Percentiles rank a stretch among this genome's conserved stretches.
These are phyloP conservation scores for Phytopythium aichiense DNA, from an alignment of 352 stramenopile genomes.

Conservation along the genomic window DNA sequence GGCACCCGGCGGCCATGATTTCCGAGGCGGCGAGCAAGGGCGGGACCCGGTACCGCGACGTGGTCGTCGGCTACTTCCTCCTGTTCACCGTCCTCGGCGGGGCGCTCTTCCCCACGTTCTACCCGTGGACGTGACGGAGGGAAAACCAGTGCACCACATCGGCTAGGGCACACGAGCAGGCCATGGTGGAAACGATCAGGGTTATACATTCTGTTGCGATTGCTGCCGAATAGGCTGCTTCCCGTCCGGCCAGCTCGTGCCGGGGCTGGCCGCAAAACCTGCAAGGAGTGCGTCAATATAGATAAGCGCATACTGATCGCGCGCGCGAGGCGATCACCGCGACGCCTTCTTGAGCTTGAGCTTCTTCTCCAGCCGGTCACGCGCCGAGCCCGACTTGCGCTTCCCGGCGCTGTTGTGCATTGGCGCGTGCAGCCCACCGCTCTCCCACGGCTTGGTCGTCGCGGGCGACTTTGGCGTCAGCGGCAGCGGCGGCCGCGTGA, in stretches of 20 bases:
- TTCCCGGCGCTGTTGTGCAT: constrained; percentile 25
- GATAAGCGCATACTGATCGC: neutral
- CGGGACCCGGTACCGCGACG: constrained; percentile 15
- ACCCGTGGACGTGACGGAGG: constrained; percentile 62
- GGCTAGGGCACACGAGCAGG: neutral
- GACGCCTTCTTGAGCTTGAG: constrained; percentile 66
- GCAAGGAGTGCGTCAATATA: neutral
- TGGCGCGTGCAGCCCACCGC: constrained; percentile 1
- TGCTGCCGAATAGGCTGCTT: neutral
- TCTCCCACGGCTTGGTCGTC: constrained; percentile 13
- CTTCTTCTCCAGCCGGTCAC: constrained; percentile 76
- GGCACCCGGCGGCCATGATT: constrained; percentile 47
- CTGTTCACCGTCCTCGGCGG: constrained; percentile 63
- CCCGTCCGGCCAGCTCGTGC: no score
- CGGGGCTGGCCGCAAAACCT: neutral
- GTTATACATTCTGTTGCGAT: no score
- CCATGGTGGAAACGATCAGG: neutral
- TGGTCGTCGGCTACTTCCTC: constrained; percentile 64
- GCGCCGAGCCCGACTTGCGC: constrained; percentile 53
- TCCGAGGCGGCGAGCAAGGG: constrained; percentile 5
- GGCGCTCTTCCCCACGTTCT: constrained; percentile 76
- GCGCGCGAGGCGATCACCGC: neutral
- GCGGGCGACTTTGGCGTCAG: constrained; percentile 17
- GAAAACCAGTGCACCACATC: no score
- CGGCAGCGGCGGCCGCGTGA: constrained; percentile 45